Percentiles rank a stretch among this genome's conserved stretches.
These are phyloP conservation scores for Ceratorhiza oryzae-sativae DNA, from an alignment of 1,284 basidiomycete species.

Conservation along the genomic window DNA sequence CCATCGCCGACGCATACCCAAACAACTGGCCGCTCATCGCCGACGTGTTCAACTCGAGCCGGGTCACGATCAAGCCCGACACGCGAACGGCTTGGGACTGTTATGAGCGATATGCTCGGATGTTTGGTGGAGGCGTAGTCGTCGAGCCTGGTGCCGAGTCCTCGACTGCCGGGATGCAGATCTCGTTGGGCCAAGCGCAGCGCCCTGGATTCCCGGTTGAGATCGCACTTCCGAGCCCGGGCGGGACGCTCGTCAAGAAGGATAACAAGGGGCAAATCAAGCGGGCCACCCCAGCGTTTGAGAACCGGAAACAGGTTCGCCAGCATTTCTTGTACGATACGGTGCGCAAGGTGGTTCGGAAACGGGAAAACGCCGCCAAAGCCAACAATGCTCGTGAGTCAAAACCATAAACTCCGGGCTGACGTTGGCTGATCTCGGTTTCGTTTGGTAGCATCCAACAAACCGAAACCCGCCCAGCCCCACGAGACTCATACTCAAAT, in stretches of 20 bases:
- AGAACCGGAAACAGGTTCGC: conserved; percentile 56
- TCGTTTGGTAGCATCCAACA: conserved; percentile 12
- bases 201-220: conserved; percentile 25
- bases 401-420: too few species aligned
- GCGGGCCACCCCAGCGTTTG: conserved; percentile 46
- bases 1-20: conserved; percentile 58
- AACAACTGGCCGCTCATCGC: conserved; percentile 63
- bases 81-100: conserved; percentile 61
- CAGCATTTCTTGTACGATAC: conserved; percentile 57
- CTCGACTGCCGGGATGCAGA: conserved; percentile 13
- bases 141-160: conserved; percentile 9
- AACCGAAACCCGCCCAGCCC: conserved; percentile 48
- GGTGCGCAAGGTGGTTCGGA: conserved; percentile 54
- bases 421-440: too few species aligned
- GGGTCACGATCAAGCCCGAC: conserved; percentile 58
- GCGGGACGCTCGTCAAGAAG: conserved; percentile 24
- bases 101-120: conserved; percentile 55
- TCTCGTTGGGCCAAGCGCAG: conserved; percentile 15
- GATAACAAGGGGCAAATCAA: conserved; percentile 53
- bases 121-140: conserved; percentile 27
- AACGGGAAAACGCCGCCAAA: conserved; percentile 54
- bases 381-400: conserved; percentile 45
- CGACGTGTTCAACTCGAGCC: conserved; percentile 61
- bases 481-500: conserved; percentile 53
- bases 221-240: conserved; percentile 36